A percentile compares a stretch with the other conserved stretches of the same genome.
Evolutionary conservation across 1,284 basidiomycete genomes (phyloP).

Genomic region (Rhodotorula sp.): DNA sequence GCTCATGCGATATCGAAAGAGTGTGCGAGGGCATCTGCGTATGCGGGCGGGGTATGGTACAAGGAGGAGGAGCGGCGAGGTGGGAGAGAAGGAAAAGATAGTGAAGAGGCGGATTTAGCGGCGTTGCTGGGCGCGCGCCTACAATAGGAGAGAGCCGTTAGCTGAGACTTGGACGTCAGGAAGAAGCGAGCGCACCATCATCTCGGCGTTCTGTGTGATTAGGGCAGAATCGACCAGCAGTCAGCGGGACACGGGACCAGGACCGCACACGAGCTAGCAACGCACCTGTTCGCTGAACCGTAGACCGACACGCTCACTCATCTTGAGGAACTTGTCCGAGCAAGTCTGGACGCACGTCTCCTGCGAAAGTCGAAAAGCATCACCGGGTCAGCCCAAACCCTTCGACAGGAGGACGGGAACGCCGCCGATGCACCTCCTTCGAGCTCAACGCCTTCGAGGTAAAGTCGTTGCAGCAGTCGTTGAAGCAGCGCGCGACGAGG

Average conservation of each 20-base stretch:
- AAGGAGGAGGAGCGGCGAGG: background rate
- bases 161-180: too few relatives aligned
- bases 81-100: background rate
- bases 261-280: too few relatives aligned
- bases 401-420: too few relatives aligned
- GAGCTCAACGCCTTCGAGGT: constrained; percentile 87
- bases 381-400: background rate
- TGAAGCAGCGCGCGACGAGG: constrained; percentile 94
- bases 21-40: background rate
- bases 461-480: constrained; percentile 91
- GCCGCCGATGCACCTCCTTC: constrained; percentile 71
- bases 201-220: constrained; percentile 42
- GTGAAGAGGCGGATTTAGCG: background rate
- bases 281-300: constrained; percentile 22
- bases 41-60: background rate
- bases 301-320: constrained; percentile 64
- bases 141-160: background rate
- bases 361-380: constrained; percentile 44
- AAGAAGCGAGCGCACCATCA: constrained; percentile 35
- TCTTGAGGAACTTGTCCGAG: constrained; percentile 93
- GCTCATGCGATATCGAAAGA: background rate
- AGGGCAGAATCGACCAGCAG: background rate
- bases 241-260: too few relatives aligned
- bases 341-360: constrained; percentile 61
- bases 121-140: constrained; percentile 18